Percentiles rank a stretch among this genome's conserved stretches.
These are phyloP conservation scores for Podospora pseudopauciseta DNA, from an alignment of 495 filamentous ascomycete species.

Conservation along the genomic window DNA sequence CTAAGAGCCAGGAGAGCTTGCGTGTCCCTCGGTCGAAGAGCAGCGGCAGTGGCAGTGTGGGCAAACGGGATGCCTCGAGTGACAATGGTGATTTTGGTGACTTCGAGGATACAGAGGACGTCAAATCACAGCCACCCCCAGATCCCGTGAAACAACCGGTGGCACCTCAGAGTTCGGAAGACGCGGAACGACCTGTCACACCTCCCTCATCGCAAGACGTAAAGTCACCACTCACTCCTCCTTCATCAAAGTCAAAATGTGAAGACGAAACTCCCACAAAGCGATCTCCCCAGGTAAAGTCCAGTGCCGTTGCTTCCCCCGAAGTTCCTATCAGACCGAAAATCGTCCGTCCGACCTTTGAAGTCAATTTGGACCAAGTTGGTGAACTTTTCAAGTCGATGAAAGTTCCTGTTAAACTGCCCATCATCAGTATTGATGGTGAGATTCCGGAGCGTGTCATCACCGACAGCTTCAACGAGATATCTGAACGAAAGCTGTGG, in stretches of 20 bases:
- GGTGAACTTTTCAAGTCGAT: conserved; percentile 42
- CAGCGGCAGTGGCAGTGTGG: conserved; percentile 7
- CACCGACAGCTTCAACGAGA: conserved; percentile 46
- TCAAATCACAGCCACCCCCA: conserved; percentile 14
- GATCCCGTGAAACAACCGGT: neutral
- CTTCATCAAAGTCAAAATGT: neutral
- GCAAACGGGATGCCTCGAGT: conserved; percentile 19
- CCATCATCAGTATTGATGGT: neutral
- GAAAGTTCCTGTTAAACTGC: neutral
- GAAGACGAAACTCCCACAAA: neutral
- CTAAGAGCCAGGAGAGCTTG: conserved; percentile 32
- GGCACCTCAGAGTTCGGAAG: neutral
- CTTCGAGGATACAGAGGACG: conserved; percentile 48
- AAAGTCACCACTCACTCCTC: neutral
- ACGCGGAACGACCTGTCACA: neutral
- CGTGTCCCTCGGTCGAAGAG: conserved; percentile 13
- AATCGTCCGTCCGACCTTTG: conserved; percentile 34
- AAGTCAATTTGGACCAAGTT: conserved; percentile 40
- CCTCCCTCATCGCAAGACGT: neutral
- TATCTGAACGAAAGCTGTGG: conserved; percentile 59
- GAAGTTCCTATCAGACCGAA: conserved; percentile 9
- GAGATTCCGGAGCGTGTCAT: conserved; percentile 39
- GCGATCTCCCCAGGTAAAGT: neutral
- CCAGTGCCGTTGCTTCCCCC: neutral
- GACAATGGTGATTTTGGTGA: conserved; percentile 49